A percentile compares a stretch with the other conserved stretches of the same genome.
phyloP scores from a whole-genome alignment of 2,329 filamentous ascomycete species.

The Bipolaris cookei region DNA sequence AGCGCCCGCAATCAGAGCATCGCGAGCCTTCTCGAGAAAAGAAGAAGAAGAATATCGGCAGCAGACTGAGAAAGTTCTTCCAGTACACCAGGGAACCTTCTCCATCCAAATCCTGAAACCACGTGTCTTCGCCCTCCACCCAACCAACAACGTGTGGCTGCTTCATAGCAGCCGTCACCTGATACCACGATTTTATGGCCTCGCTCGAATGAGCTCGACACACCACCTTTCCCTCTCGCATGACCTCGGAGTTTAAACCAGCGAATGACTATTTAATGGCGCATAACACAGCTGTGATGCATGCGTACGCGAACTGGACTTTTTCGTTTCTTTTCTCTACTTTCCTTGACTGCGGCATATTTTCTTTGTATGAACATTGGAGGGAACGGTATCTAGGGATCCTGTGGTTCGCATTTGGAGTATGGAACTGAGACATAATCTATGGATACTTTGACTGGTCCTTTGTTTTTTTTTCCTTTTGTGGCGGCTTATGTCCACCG shows the following conservation, averaged over 20 bases:
- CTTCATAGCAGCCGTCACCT: slow-evolving; percentile 27
- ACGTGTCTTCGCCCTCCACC: slow-evolving; percentile 21
- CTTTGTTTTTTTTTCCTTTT: slow-evolving; percentile 17
- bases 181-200: slow-evolving; percentile 47
- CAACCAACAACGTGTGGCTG: slow-evolving; percentile 28
- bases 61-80: slow-evolving; percentile 76
- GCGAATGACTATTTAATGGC: slow-evolving; percentile 49
- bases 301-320: slow-evolving; percentile 43
- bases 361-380: slow-evolving; percentile 30
- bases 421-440: slow-evolving; percentile 18
- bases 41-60: slow-evolving; percentile 73
- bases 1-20: slow-evolving; percentile 55
- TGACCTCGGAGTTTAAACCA: slow-evolving; percentile 46
- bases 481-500: slow-evolving; percentile 26
- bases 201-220: slow-evolving; percentile 25
- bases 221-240: slow-evolving; percentile 37
- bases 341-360: slow-evolving; percentile 34
- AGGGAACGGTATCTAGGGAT: slow-evolving; percentile 38
- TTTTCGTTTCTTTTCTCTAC: slow-evolving; percentile 26
- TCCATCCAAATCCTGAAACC: slow-evolving; percentile 29
- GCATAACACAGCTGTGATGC: slow-evolving; percentile 40
- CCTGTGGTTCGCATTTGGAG: slow-evolving; percentile 23
- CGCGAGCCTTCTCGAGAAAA: slow-evolving; percentile 69
- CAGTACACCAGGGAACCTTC: slow-evolving; percentile 55
- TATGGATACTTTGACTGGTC: slow-evolving; percentile 41